Base-by-base conservation (phyloP, 768 basidiomycete species). In the Calocera viscosa region DNA sequence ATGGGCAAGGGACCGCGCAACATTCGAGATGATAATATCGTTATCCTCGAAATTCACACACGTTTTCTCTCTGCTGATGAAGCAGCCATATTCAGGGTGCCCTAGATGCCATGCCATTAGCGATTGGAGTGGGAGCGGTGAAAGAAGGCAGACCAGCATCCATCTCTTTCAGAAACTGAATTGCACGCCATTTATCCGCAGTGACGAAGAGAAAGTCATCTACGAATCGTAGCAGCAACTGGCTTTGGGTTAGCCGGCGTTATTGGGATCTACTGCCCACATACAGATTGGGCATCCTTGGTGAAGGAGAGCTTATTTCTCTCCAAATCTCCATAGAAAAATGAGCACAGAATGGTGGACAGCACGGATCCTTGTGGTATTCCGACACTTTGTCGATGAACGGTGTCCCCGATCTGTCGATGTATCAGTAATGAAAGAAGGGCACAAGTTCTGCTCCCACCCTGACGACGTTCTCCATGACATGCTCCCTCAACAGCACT, bases 351-450 rank as follows among this genome's bases (percentile, higher is more conserved):
- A n/a, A 98, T 73, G 0, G 89, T 83, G 7, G 94, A 96, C n/a
- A 98, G 77, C n/a, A 94, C 85, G 1, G 94, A 97, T 24, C 96
- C 96, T 75, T 99, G 96, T 0, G 96, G 95, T 26, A 99, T 99
- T 1, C 96, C 96, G 32, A 91, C 83, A n/a, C 82, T 83, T 75
- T 99, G 96, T 14, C 88, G 85, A 73, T 88, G 95, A 72, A 88
- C 91, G 43, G 82, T 76, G n/a, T 77, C 71, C 1, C 89, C 90
- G 65, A 96, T 93, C 92, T 95, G 70, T 28, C 1, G n/a, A 39
- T 49, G 7, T 34, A 14, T 35, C 63, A 17, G 35, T 28, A 30
- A 35, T 34, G 22, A 1, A 30, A 64, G 30, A 63, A 12, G 49
- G 32, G 53, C 22, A 30, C 32, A 60, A 19, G 22, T 68, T 14